phyloP scores from a whole-genome alignment of 1,284 basidiomycete genomes.

The Tausonia pullulans region DNA sequence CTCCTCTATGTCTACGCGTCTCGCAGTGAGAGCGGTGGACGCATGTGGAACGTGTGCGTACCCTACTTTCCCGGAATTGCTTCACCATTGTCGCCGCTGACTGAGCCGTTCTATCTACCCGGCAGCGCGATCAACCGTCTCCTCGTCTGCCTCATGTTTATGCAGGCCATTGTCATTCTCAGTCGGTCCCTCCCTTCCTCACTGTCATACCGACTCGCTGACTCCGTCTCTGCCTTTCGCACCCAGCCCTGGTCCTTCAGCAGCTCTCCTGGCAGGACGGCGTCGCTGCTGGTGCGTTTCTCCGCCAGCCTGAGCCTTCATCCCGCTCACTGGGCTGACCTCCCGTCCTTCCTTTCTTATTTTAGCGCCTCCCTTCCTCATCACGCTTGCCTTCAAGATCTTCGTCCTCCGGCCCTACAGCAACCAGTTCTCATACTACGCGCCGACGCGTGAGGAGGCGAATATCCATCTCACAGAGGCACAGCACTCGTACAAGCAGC shows the following conservation, averaged over 20 bases:
- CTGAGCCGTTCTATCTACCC: neutral
- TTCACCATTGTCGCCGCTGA: neutral
- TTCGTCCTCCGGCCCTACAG: slow-evolving; percentile 61
- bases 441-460: slow-evolving; percentile 33
- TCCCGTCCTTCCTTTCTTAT: slow-evolving; percentile 31
- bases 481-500: slow-evolving; percentile 15
- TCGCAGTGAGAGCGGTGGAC: slow-evolving; percentile 79
- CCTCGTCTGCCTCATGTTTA: slow-evolving; percentile 58
- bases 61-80: neutral
- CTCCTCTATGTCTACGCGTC: slow-evolving; percentile 81
- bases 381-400: slow-evolving; percentile 67
- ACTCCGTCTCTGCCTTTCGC: slow-evolving; percentile 8
- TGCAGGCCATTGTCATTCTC: slow-evolving; percentile 74
- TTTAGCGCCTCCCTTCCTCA: slow-evolving; percentile 58
- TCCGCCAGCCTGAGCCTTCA: neutral
- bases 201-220: neutral
- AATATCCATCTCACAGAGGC: neutral
- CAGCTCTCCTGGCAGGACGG: slow-evolving; percentile 51
- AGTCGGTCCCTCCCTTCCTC: slow-evolving; percentile 45
- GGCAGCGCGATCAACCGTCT: slow-evolving; percentile 52
- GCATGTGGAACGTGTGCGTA: slow-evolving; percentile 81
- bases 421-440: slow-evolving; percentile 59
- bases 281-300: slow-evolving; percentile 26
- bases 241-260: slow-evolving; percentile 69
- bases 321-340: too few species aligned